phyloP scores from a whole-genome alignment of 148 eudicot genomes.

The Rhododendron ferrugineum region DNA sequence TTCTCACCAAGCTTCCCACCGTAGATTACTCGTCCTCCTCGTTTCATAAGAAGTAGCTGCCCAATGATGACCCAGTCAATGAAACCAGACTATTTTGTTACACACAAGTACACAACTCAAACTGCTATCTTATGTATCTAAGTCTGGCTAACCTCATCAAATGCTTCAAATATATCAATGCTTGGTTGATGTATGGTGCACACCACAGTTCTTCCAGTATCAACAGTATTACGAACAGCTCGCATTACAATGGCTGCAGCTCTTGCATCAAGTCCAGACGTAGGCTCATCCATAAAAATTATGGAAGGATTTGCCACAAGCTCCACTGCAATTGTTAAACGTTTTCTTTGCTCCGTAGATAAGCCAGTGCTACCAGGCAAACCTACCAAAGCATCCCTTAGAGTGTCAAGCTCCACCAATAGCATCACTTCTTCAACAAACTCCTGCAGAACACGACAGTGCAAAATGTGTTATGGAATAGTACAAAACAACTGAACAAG shows the following conservation, averaged over 20 bases:
- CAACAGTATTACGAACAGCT: slow-evolving; percentile 87
- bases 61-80: slow-evolving; percentile 2
- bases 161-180: slow-evolving; percentile 91
- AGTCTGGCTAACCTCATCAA: slow-evolving; percentile 65
- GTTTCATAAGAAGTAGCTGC: slow-evolving; percentile 87
- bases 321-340: slow-evolving; percentile 90
- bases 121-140: not conserved
- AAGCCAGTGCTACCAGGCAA: slow-evolving; percentile 66
- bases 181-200: slow-evolving; percentile 98
- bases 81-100: not conserved
- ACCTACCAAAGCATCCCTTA: slow-evolving; percentile 77
- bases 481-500: not conserved
- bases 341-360: slow-evolving; percentile 87
- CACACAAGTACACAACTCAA: not conserved
- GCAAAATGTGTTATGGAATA: not conserved
- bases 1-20: slow-evolving; percentile 81
- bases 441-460: slow-evolving; percentile 40
- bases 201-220: slow-evolving; percentile 94
- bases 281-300: slow-evolving; percentile 96
- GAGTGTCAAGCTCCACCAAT: slow-evolving; percentile 64
- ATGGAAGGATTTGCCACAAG: slow-evolving; percentile 96
- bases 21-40: slow-evolving; percentile 85
- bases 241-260: slow-evolving; percentile 97
- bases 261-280: slow-evolving; percentile 97
- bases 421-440: slow-evolving; percentile 84